Evolutionary conservation across 768 basidiomycete genomes (phyloP).

Genomic region (Glaciozyma martinii): DNA sequence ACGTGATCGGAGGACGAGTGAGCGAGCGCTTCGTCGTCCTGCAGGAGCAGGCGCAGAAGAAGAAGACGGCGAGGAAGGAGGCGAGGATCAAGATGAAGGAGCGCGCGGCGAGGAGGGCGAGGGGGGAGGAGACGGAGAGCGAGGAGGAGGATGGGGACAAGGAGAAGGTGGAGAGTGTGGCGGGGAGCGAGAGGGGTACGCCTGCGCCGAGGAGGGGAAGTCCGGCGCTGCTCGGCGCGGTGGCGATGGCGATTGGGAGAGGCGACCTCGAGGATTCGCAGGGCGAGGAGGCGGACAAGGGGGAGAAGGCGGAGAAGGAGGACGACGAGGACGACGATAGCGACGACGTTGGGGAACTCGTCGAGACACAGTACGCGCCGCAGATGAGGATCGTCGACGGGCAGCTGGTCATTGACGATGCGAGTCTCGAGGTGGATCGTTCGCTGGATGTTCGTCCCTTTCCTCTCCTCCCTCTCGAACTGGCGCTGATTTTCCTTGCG

Average conservation of each 20-base stretch:
- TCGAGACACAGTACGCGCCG: slow-evolving; percentile 67
- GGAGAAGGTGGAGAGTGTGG: not conserved
- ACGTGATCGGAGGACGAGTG: not conserved
- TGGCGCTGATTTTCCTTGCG: not conserved
- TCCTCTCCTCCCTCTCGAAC: not conserved
- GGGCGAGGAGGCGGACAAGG: not conserved
- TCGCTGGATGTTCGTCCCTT: slow-evolving; percentile 44
- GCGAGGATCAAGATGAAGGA: slow-evolving; percentile 7
- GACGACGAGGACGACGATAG: slow-evolving; percentile 43
- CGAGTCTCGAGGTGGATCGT: slow-evolving; percentile 70
- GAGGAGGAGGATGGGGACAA: not conserved
- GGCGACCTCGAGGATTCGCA: not conserved
- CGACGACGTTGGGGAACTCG: slow-evolving; percentile 51
- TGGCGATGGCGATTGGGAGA: not conserved
- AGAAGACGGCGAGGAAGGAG: slow-evolving; percentile 1
- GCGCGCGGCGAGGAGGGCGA: not conserved
- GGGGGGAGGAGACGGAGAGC: not conserved
- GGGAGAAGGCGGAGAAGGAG: not conserved
- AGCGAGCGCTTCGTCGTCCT: slow-evolving; percentile 14
- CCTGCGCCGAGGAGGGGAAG: not conserved
- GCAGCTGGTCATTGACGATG: slow-evolving; percentile 76
- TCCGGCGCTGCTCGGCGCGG: not conserved
- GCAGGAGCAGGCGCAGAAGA: not conserved
- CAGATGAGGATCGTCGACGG: slow-evolving; percentile 83
- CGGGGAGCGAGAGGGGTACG: not conserved